These are phyloP conservation scores for Avena atlantica DNA, from an alignment of 176 grass and related monocot genomes.

Conservation along the genomic window DNA sequence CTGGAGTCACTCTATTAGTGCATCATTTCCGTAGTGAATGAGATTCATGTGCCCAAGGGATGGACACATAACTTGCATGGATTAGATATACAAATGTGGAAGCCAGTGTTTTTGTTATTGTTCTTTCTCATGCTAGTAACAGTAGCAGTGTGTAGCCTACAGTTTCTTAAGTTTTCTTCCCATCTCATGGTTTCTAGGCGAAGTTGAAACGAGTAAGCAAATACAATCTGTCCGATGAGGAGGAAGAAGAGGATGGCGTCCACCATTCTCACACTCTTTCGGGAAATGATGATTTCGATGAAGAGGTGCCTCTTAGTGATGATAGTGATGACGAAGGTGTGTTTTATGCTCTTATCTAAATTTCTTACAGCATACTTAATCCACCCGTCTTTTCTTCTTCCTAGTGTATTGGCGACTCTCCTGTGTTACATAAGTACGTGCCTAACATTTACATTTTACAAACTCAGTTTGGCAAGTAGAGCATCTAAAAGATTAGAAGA, in stretches of 20 bases:
- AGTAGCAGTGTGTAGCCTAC: not conserved
- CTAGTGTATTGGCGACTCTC: not conserved
- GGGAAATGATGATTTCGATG: conserved; percentile 90
- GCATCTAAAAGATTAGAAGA: too few relatives aligned
- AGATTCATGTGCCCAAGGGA: not conserved
- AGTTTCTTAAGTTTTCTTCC: not conserved
- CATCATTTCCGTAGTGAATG: conserved; percentile 12
- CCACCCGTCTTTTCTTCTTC: not conserved
- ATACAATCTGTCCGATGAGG: conserved; percentile 86
- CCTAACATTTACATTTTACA: not conserved
- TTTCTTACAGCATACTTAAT: not conserved
- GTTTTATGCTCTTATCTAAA: not conserved
- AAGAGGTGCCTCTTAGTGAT: conserved; percentile 73
- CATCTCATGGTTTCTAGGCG: conserved; percentile 48
- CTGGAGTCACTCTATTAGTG: not conserved
- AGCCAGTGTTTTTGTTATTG: not conserved
- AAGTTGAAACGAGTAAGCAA: conserved; percentile 88
- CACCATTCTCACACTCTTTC: conserved; percentile 38
- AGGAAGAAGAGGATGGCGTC: conserved; percentile 54
- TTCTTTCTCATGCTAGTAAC: not conserved
- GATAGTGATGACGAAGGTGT: conserved; percentile 66
- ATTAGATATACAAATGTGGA: not conserved
- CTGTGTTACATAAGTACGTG: conserved; percentile 9
- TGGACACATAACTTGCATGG: not conserved
- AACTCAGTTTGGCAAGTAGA: not conserved